Conservation (phyloP, 1,139 yeast genomes). For the Fermentozyma sake region DNA sequence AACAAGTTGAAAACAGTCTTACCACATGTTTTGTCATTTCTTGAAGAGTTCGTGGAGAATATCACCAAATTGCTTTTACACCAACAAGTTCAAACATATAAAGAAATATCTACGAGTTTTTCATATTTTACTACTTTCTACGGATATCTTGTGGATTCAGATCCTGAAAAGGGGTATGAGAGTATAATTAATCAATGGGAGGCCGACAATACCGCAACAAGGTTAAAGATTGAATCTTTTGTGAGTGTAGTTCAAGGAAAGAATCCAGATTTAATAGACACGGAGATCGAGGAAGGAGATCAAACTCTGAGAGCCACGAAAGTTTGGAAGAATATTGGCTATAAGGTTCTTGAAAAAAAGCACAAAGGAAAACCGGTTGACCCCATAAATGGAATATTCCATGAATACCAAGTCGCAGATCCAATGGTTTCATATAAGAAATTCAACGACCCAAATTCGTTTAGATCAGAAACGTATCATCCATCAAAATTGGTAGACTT, state of each 20-base stretch:
- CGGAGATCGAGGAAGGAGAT: conserved; percentile 29
- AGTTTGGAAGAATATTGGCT: conserved; percentile 25
- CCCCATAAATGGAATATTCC: conserved; percentile 28
- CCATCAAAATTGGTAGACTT: conserved; percentile 21
- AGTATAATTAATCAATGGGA: conserved; percentile 34
- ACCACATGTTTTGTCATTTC: conserved; percentile 43
- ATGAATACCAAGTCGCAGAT: conserved; percentile 28
- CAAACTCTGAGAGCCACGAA: conserved; percentile 21
- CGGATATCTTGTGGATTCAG: conserved; percentile 23
- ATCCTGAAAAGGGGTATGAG: conserved; percentile 15
- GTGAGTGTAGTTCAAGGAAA: conserved; percentile 24
- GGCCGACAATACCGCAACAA: conserved; percentile 22
- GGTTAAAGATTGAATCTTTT: conserved; percentile 36
- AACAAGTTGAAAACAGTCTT: conserved; percentile 35
- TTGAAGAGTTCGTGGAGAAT: conserved; percentile 50
- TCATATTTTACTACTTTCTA: conserved; percentile 32
- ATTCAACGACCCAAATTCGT: conserved; percentile 24
- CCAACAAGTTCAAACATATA: conserved; percentile 28
- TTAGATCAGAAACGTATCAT: conserved; percentile 27
- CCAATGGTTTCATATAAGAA: conserved; percentile 28
- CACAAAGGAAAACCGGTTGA: conserved; percentile 26
- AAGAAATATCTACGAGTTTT: conserved; percentile 24
- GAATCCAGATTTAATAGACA: conserved; percentile 28
- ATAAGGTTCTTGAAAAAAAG: conserved; percentile 19
- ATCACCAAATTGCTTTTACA: conserved; percentile 32